Conservation (phyloP, 495 filamentous ascomycete species). For the Melanomma pulvis-pyrius region DNA sequence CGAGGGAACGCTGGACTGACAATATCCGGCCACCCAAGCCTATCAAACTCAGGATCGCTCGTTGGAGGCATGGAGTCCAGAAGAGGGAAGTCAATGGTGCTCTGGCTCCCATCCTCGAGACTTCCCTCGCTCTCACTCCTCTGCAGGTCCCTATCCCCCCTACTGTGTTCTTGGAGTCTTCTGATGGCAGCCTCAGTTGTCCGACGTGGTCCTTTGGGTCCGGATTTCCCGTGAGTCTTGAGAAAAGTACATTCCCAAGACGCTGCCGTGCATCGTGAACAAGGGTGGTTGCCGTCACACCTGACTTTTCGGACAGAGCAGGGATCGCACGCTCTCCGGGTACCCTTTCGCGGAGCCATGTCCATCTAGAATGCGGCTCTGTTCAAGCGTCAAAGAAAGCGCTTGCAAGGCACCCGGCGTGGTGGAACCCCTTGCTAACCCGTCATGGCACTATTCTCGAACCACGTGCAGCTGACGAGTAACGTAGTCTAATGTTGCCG, state of each 20-base stretch:
- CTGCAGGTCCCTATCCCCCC: not conserved
- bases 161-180: slow-evolving; percentile 16
- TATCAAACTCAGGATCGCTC: slow-evolving; percentile 3
- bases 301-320: slow-evolving; percentile 34
- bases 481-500: not conserved
- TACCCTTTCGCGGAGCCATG: slow-evolving; percentile 27
- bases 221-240: slow-evolving; percentile 29
- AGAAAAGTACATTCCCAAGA: slow-evolving; percentile 31
- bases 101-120: slow-evolving; percentile 22
- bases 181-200: slow-evolving; percentile 24
- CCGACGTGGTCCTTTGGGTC: slow-evolving; percentile 31
- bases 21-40: slow-evolving; percentile 12
- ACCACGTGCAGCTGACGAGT: not conserved
- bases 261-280: slow-evolving; percentile 25
- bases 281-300: slow-evolving; percentile 29
- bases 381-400: not conserved
- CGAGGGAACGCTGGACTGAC: not conserved
- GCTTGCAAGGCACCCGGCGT: slow-evolving; percentile 3
- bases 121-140: slow-evolving; percentile 25
- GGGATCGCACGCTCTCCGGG: slow-evolving; percentile 27
- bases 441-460: not conserved
- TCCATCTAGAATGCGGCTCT: not conserved
- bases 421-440: slow-evolving; percentile 10
- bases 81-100: slow-evolving; percentile 13
- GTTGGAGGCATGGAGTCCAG: slow-evolving; percentile 11